Evolutionary conservation across 2,329 filamentous ascomycete genomes (phyloP), one percentile per base, ranked within the genome.

Genomic region (Beauveria bassiana): DNA sequence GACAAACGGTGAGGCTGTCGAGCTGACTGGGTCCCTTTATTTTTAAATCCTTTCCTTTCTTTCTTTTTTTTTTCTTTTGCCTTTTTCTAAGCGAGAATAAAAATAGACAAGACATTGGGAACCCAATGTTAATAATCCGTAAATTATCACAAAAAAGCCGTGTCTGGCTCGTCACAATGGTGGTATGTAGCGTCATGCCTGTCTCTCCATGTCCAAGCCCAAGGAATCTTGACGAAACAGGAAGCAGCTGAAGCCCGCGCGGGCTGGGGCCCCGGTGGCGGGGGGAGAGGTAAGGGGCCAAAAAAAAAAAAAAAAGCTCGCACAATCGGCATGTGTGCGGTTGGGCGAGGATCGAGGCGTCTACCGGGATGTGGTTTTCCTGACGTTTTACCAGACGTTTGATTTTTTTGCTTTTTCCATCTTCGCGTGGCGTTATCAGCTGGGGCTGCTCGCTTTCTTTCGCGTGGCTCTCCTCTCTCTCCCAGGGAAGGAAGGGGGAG

Each of bases 351-450:
- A 51, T 51, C 47, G 34, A 28, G 24, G 46, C 34, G 34, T 38
- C 34, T 38, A 12, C 34, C 34, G 14, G 12, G 14, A 38, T 38
- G 12, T 16, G 34, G 34, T 20, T 46, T 46, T n/a, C 20, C 10
- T 24, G 45, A 20, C 20, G n/a, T 10, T 18, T 18, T 34, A 12
- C 26, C 16, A 26, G 47, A 3, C 26, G 3, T 24, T 8, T 22
- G 22, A 7, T 16, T 28, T 28, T 49, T 20, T 34, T 47, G 28
- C 49, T 38, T 20, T 57, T 47, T 46, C 12, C 16, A 26, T 2
- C 22, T 22, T 42, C 31, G 8, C n/a, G 57, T 60, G 57, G 57
- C 57, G 57, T 47, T 60, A 43, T 60, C 57, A 60, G 57, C 57
- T 60, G 57, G 57, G 57, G 57, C 57, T 59, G 20, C 42, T 46